Base-by-base conservation (phyloP, 2,329 filamentous ascomycete species). In the Alternaria arborescens region DNA sequence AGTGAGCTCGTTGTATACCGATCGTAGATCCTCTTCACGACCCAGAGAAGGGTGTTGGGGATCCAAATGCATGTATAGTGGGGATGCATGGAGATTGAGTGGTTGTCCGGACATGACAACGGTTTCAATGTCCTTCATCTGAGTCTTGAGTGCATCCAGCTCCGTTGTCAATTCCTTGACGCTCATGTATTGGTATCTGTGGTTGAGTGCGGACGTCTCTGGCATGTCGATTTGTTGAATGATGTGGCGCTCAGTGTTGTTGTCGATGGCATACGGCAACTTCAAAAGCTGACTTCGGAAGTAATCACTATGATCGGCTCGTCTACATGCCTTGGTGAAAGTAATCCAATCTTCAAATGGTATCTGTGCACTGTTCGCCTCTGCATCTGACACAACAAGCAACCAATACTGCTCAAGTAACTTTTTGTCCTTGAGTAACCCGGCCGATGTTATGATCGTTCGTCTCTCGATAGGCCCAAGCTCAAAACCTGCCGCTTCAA, bases 1-100 rank as follows among this genome's bases (percentile, higher is more conserved):
- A 2, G 80, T 82, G 46, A 81, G 68, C 48, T 81, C 78, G 60
- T 83, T 79, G 67, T 84, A 84, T 1, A 84, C 62, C 18, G 64
- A 64, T 12, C 77, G 74, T 47, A 81, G 62, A 16, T 78, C 69
- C 10, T 69, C 58, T 14, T 75, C 64, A 22, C 64, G 50, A 22
- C 64, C 71, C 20, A 77, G 44, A 14, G 70, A 55, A 10, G 60
- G 55, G 26, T 66, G 66, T 3, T 65, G 32, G 8, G 74, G 71
- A 43, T 69, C 69, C 28, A 82, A 61, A 26, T 72, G 75, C 71
- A 81, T 78, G 18, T 79, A 75, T 22, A 81, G 66, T 5, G 73
- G 72, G 14, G 76, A 72, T 4, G 69, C 60, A 16, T 64, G 69
- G 38, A 82, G 71, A 66, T 82, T 74, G 26, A 79, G 72, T 8